Base-by-base conservation (phyloP, 2,329 filamentous ascomycete species). In the Phialemoniopsis sp. region DNA sequence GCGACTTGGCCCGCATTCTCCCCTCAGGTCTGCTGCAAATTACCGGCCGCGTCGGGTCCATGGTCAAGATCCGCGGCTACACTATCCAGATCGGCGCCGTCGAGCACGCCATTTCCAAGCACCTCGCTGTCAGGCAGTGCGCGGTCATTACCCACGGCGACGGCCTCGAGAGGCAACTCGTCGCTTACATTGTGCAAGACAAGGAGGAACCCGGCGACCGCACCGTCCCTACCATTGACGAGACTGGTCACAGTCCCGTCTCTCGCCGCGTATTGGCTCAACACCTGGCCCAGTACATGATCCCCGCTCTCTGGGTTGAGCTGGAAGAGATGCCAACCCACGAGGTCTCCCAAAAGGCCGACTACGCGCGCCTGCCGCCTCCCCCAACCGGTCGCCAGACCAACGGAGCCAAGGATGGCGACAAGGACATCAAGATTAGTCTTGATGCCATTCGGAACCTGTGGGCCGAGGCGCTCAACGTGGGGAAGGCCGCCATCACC, bases 61-160 rank as follows among this genome's bases (percentile, higher is more conserved):
- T 89, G 85, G 89, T 89, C 64, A 89, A 89, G 62, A 75, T 88
- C 10, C 78, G 85, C 42, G 85, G 85, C 2, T 89, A 89, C 54
- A 88, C 83, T 2, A 82, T 89, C 4, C 85, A 89, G 17, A 85
- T 85, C 6, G 81, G 80, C 8, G 87, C 87, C 42, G 85, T 89
- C 2, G 84, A 90, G 56, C 84, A 80, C 48, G 78, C 80, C 6
- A 85, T 90, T 41, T 69, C 81, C 40, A 76, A 79, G 48, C 72
- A 86, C 46, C 63, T 90, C 26, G 84, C 83, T 12, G 84, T 89
- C 37, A 77, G 75, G 2, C 76, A 82, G 36, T 89, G 85, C 46
- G 84, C 81, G 2, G 84, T 91, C 0, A 64, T 85, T 16, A 78
- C 84, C n/a, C 74, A 85, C 50, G 86, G 86, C 2, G 87, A 90